Percentiles rank a stretch among this genome's conserved stretches.
phyloP scores from a whole-genome alignment of 177 flowering plant species.

The Tripterygium wilfordii region DNA sequence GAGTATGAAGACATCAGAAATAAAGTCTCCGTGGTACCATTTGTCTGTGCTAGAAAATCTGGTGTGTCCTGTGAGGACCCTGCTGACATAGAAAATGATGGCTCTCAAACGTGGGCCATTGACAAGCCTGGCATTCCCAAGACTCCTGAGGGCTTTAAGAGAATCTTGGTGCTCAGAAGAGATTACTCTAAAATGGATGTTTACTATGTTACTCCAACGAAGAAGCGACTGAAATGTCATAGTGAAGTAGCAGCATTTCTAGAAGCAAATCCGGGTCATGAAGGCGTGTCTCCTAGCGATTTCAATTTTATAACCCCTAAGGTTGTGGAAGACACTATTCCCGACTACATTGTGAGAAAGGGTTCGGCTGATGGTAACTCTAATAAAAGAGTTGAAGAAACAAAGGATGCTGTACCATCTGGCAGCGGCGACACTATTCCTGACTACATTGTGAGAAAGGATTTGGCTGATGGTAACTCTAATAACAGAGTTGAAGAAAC shows the following conservation, averaged over 20 bases:
- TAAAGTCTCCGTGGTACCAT: slow-evolving; percentile 48
- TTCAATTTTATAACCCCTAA: slow-evolving; percentile 60
- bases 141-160: slow-evolving; percentile 63
- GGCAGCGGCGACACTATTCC: slow-evolving; percentile 16
- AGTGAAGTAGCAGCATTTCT: slow-evolving; percentile 41
- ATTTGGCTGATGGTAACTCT: slow-evolving; percentile 4
- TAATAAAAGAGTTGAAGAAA: slow-evolving; percentile 21
- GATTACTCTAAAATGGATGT: slow-evolving; percentile 65
- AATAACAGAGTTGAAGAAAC: slow-evolving; percentile 22
- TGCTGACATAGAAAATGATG: slow-evolving; percentile 62
- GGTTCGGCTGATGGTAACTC: slow-evolving; percentile 4
- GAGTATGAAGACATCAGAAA: slow-evolving; percentile 69
- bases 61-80: slow-evolving; percentile 59
- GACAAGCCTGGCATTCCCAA: slow-evolving; percentile 78
- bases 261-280: slow-evolving; percentile 40
- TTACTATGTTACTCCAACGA: slow-evolving; percentile 49
- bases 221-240: slow-evolving; percentile 47
- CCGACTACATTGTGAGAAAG: slow-evolving; percentile 16
- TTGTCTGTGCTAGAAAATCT: slow-evolving; percentile 41
- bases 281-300: slow-evolving; percentile 23
- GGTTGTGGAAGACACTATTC: slow-evolving; percentile 57
- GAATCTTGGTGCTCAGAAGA: slow-evolving; percentile 44
- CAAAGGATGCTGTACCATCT: slow-evolving; percentile 4
- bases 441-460: slow-evolving; percentile 9
- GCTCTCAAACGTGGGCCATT: slow-evolving; percentile 58